Conservation (phyloP, 2,329 filamentous ascomycete genomes). For the Aspergillus sp. region DNA sequence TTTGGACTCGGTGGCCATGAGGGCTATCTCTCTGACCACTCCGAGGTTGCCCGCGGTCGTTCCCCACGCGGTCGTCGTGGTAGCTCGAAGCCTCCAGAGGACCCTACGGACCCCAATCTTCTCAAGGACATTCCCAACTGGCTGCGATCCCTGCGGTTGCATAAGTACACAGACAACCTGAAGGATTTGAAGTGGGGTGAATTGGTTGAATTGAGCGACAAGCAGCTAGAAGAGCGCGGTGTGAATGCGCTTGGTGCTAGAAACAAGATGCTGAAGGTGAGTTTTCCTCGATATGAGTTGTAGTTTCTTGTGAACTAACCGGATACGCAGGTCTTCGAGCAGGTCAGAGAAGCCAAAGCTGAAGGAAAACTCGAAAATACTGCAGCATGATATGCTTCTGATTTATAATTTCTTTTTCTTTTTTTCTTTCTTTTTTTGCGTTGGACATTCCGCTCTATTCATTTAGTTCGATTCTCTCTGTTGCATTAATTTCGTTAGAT, state of each 20-base stretch:
- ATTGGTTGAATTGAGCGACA: constrained; percentile 86
- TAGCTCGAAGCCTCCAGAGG: constrained; percentile 95
- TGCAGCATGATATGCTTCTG: constrained; percentile 24
- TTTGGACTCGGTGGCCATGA: constrained; percentile 71
- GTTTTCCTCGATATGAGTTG: constrained; percentile 18
- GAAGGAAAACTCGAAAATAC: constrained; percentile 64
- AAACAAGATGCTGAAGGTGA: constrained; percentile 95
- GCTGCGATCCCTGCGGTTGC: constrained; percentile 88
- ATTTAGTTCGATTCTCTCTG: constrained; percentile 27
- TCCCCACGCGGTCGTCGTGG: constrained; percentile 90
- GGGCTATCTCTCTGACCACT: constrained; percentile 91
- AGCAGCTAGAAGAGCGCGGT: constrained; percentile 85
- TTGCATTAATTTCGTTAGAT: constrained; percentile 29
- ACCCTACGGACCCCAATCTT: constrained; percentile 86
- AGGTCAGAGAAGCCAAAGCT: constrained; percentile 79
- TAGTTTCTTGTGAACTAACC: constrained; percentile 17
- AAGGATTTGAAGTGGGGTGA: constrained; percentile 98
- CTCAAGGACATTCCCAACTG: constrained; percentile 95
- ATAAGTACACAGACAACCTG: constrained; percentile 98
- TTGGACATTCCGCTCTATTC: constrained; percentile 11
- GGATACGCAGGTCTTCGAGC: constrained; percentile 73
- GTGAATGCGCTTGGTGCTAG: constrained; percentile 93
- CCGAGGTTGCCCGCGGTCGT: constrained; percentile 83
- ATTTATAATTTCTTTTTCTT: background rate
- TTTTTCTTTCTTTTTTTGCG: background rate